A percentile compares a stretch with the other conserved stretches of the same genome.
phyloP scores from a whole-genome alignment of 257 asterid species.

The Avicennia marina region DNA sequence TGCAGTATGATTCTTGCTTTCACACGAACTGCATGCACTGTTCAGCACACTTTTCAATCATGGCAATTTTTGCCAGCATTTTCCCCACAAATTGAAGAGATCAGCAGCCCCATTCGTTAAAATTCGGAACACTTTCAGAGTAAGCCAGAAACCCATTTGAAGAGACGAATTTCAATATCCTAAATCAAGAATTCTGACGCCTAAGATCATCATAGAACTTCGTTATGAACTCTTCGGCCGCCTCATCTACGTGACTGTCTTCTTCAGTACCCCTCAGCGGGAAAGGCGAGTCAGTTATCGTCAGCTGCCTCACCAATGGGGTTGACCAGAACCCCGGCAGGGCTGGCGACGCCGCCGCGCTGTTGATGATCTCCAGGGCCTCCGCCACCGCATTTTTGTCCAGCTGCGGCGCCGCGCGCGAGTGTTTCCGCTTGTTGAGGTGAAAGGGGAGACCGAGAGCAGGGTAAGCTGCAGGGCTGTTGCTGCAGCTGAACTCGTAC shows the following conservation, averaged over 20 bases:
- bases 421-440: slow-evolving; percentile 34
- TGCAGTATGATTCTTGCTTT: too few species aligned
- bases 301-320: slow-evolving; percentile 71
- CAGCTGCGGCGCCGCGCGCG: slow-evolving; percentile 21
- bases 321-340: slow-evolving; percentile 70
- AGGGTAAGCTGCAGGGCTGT: slow-evolving; percentile 45
- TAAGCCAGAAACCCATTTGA: too few species aligned
- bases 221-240: slow-evolving; percentile 55
- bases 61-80: too few species aligned
- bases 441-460: slow-evolving; percentile 22
- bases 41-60: too few species aligned
- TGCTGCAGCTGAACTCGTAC: slow-evolving; percentile 83
- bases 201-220: slow-evolving; percentile 55
- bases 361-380: slow-evolving; percentile 40
- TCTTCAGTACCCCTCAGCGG: slow-evolving; percentile 37
- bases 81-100: too few species aligned
- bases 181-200: slow-evolving; percentile 34
- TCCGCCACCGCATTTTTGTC: slow-evolving; percentile 26
- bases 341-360: slow-evolving; percentile 58
- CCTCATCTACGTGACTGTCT: slow-evolving; percentile 48
- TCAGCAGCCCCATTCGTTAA: too few species aligned
- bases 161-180: too few species aligned
- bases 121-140: too few species aligned
- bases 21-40: too few species aligned
- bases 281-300: slow-evolving; percentile 68